Evolutionary conservation across 1,139 yeast genomes (phyloP).

Genomic region (Saccharomyces hybrid): DNA sequence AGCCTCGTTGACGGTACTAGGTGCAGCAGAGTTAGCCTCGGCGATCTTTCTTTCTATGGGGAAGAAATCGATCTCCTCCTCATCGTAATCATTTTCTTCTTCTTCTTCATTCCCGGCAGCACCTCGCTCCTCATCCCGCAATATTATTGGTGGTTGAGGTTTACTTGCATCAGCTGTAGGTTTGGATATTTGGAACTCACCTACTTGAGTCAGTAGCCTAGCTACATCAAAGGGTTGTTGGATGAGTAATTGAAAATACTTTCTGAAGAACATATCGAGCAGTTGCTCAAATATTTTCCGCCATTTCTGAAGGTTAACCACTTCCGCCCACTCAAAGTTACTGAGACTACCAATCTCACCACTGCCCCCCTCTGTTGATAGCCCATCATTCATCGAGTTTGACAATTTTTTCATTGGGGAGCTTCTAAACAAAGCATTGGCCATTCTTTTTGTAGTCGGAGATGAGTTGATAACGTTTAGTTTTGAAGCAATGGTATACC

Average conservation of each 20-base stretch:
- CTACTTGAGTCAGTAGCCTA: constrained; percentile 72
- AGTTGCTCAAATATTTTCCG: constrained; percentile 48
- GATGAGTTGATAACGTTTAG: constrained; percentile 23
- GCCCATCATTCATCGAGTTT: not conserved
- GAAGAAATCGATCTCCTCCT: constrained; percentile 53
- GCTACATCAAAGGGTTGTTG: constrained; percentile 89
- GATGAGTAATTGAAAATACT: constrained; percentile 57
- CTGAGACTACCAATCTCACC: constrained; percentile 1
- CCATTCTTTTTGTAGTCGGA: constrained; percentile 4
- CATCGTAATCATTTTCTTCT: constrained; percentile 24
- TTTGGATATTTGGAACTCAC: constrained; percentile 37
- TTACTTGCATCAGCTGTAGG: not conserved
- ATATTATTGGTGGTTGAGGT: constrained; percentile 6
- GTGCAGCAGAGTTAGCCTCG: not conserved
- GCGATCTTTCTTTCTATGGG: constrained; percentile 23
- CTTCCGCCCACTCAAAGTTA: constrained; percentile 49
- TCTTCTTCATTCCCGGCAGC: constrained; percentile 13
- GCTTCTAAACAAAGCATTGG: not conserved
- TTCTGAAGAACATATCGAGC: constrained; percentile 53
- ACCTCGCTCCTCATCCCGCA: constrained; percentile 14
- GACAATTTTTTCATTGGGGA: not conserved
- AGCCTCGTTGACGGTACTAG: constrained; percentile 1
- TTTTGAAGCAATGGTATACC: constrained; percentile 35
- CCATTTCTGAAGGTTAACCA: constrained; percentile 52
- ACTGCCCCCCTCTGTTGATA: constrained; percentile 1